Evolutionary conservation across 306 rosid genomes (phyloP).

Genomic region (Psophocarpus tetragonolobus): DNA sequence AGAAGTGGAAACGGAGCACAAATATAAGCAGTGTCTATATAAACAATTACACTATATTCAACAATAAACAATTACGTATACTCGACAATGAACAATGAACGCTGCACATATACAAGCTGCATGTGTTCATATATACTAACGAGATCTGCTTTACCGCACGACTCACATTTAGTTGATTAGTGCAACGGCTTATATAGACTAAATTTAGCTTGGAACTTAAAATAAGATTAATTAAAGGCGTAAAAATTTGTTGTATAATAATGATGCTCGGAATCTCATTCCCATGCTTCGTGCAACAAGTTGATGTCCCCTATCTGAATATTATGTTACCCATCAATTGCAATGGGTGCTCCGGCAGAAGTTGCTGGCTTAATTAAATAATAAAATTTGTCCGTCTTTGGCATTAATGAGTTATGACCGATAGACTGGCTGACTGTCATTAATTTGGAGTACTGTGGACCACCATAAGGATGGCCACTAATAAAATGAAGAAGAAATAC

Average conservation of each 20-base stretch:
- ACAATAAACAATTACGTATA: neutral
- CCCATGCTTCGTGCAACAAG: conserved; percentile 25
- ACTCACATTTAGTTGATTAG: neutral
- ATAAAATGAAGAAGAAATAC: conserved; percentile 13
- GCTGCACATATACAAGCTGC: neutral
- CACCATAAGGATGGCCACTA: conserved; percentile 34
- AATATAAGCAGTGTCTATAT: neutral
- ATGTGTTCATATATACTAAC: neutral
- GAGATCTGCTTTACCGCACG: neutral
- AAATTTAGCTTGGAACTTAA: neutral
- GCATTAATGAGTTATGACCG: neutral
- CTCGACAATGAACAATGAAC: neutral
- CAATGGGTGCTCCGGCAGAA: neutral
- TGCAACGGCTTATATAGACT: neutral
- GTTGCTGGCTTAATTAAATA: neutral
- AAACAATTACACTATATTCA: neutral
- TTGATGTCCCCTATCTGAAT: conserved; percentile 1
- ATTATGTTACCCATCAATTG: too few relatives aligned
- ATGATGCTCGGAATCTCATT: neutral
- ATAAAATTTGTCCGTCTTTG: neutral
- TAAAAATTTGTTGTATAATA: neutral
- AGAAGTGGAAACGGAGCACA: too few relatives aligned
- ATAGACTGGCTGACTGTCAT: too few relatives aligned
- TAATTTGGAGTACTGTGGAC: conserved; percentile 22
- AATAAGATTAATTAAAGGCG: neutral